phyloP scores from a whole-genome alignment of 1,284 basidiomycete species.

The Blastosporella zonata region DNA sequence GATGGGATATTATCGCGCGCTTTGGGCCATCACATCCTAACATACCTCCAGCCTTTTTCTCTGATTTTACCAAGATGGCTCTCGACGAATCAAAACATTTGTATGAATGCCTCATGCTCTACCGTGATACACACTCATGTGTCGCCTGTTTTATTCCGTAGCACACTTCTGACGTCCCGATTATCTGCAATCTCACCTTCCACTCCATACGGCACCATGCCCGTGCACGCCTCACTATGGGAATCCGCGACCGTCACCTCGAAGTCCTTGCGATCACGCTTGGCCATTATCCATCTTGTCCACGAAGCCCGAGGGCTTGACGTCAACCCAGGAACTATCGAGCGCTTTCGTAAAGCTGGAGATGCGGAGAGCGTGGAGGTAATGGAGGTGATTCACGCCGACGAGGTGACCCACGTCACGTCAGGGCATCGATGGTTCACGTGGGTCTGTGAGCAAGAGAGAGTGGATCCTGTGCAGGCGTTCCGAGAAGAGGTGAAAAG shows the following conservation, averaged over 20 bases:
- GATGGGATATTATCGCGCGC: slow-evolving; percentile 84
- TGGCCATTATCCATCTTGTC: slow-evolving; percentile 88
- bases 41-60: slow-evolving; percentile 73
- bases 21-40: slow-evolving; percentile 61
- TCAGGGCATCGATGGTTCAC: slow-evolving; percentile 85
- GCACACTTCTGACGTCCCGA: slow-evolving; percentile 54
- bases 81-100: slow-evolving; percentile 87
- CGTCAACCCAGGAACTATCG: slow-evolving; percentile 84
- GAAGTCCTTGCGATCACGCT: slow-evolving; percentile 68
- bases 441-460: slow-evolving; percentile 68
- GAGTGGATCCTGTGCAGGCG: slow-evolving; percentile 64
- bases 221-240: slow-evolving; percentile 80
- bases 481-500: slow-evolving; percentile 74
- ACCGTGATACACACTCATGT: neutral
- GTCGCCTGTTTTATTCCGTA: no score
- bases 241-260: slow-evolving; percentile 76
- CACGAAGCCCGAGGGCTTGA: slow-evolving; percentile 88
- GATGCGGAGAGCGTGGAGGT: slow-evolving; percentile 70
- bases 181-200: slow-evolving; percentile 62
- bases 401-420: slow-evolving; percentile 84
- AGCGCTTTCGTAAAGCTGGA: slow-evolving; percentile 67
- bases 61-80: slow-evolving; percentile 78
- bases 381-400: slow-evolving; percentile 77
- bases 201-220: slow-evolving; percentile 74
- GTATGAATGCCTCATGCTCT: slow-evolving; percentile 22